Evolutionary conservation across 2,329 filamentous ascomycete species (phyloP), one percentile per base, ranked within the genome.

Genomic region (Nemania bipapillata): DNA sequence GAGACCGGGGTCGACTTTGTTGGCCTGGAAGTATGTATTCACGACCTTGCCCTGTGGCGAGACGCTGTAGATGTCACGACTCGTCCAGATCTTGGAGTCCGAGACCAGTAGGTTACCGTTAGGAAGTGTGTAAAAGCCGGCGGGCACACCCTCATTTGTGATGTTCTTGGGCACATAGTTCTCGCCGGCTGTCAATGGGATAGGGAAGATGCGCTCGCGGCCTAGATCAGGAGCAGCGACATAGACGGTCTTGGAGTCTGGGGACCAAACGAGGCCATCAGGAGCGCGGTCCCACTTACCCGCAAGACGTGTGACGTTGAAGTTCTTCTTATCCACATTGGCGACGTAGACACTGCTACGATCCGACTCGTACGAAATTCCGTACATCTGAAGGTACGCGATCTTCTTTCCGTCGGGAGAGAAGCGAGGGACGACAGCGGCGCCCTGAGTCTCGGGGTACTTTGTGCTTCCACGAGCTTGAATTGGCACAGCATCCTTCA

Each of bases 331-430:
- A 74, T 90, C 86, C 1, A 86, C 81, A 35, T 75, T 69, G 45
- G 78, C 78, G 22, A 79, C 71, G 61, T 80, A 80, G 11, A 80
- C 55, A 26, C 78, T 79, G 58, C 72, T 75, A n/a, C 78, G 78
- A 59, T 79, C 78, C 20, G 78, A 78, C 76, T 91, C 89, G 73
- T 91, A 91, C 8, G 83, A 81, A 65, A 87, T 84, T 1, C 84
- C 83, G 66, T 84, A 83, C 87, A 89, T 90, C 72, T 87, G 86
- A 59, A 90, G 77, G 73, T 90, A 91, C 3, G 87, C 88, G 49
- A 88, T 79, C 58, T 83, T 81, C 54, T 82, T 84, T 53, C 89
- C 87, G 70, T 86, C 83, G 0, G 86, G 86, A 17, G 87, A 89
- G 79, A 90, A 90, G 15, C 75, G 73, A 4, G 80, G 80, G 8